These are phyloP conservation scores for Stachybotrys chartarum DNA, from an alignment of 2,329 filamentous ascomycete genomes.

Conservation along the genomic window DNA sequence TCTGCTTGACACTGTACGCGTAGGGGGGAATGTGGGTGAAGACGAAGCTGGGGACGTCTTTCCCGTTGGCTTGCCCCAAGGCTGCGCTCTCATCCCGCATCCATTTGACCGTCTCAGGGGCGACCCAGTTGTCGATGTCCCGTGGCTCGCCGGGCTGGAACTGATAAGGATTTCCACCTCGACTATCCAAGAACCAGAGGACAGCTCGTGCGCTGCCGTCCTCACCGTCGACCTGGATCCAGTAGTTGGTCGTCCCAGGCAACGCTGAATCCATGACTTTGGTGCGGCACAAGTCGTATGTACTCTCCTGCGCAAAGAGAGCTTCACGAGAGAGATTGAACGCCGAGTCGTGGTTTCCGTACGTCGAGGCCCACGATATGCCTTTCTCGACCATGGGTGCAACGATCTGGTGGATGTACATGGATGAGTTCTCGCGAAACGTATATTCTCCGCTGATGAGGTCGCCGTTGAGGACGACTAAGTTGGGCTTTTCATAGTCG, in stretches of 20 bases:
- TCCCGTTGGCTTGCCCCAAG: neutral
- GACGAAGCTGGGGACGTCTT: neutral
- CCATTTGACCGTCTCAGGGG: neutral
- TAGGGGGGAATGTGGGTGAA: neutral
- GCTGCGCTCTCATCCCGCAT: neutral
- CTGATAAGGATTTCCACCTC: neutral
- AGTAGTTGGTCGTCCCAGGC: neutral
- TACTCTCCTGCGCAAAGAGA: constrained; percentile 13
- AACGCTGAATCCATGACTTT: neutral
- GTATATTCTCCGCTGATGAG: constrained; percentile 61
- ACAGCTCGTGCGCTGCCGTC: neutral
- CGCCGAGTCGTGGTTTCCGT: constrained; percentile 61
- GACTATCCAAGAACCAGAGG: neutral
- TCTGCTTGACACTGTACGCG: neutral
- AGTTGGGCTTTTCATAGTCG: constrained; percentile 44
- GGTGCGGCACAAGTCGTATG: neutral
- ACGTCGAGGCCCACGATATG: constrained; percentile 56
- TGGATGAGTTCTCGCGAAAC: constrained; percentile 39
- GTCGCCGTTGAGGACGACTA: constrained; percentile 66
- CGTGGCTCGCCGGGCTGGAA: neutral
- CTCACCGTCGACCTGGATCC: neutral
- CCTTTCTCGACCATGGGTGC: constrained; percentile 44
- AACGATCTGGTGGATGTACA: constrained; percentile 51
- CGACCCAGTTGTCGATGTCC: neutral
- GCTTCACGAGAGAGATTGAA: constrained; percentile 30